Base-by-base conservation (phyloP, 176 grass and related monocot species). In the Rhipidocladum racemiflorum region DNA sequence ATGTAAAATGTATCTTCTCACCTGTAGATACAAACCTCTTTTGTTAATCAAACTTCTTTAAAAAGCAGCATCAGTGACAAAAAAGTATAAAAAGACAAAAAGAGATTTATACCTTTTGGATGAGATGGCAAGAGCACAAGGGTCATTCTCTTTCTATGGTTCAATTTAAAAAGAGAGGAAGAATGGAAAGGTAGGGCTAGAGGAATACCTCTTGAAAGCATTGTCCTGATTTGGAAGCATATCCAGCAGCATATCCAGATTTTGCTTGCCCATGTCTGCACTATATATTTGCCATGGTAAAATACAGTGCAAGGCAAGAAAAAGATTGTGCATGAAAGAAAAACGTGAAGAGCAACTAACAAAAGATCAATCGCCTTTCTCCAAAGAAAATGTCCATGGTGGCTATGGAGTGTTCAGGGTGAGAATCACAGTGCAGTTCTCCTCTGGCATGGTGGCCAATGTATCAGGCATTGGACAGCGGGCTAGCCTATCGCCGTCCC, bases 351-450 rank as follows among this genome's bases (percentile, higher is more conserved):
- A 66, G 49, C 39, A 49, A 48, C 20, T 10, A 32, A 61, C 53
- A 73, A 48, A 16, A 74, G 75, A 61, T 27, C 20, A 17, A 50
- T 7, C 29, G 61, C n/a, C 11, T 75, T 74, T 32, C 48, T 66
- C 10, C 15, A 64, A 59, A 48, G 25, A 78, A 20, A 53, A 48
- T 30, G 65, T 25, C 23, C 51, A 24, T 46, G 4, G 21, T 6
- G 65, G 0, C 6, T 56, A 70, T 15, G 25, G 40, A 81, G 70
- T 44, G 3, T 56, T 77, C 71, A 89, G 83, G 83, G 82, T 85
- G 71, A 81, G 87, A 85, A 89, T 89, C 55, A 89, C 87, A 85
- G 87, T 81, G 83, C 77, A 35, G 77, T 89, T 89, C 87, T 89
- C 77, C 87, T 85, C 65, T 85, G 87, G 87, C 83, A 89, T 85